These are phyloP conservation scores for Chaetomidium leptoderma DNA, from an alignment of 495 filamentous ascomycete species.

Conservation along the genomic window DNA sequence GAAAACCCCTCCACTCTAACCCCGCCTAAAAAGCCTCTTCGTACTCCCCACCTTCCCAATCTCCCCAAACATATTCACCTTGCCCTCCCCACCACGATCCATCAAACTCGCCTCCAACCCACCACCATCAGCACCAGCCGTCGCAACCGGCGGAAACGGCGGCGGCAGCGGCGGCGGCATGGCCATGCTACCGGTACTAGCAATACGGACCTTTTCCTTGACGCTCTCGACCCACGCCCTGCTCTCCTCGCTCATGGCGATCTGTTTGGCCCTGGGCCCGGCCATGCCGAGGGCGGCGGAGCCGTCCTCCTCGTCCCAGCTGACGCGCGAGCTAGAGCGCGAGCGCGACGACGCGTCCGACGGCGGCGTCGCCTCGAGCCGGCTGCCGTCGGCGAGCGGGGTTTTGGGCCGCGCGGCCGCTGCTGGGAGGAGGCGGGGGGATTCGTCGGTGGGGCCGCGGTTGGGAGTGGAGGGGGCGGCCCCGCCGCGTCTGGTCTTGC, in stretches of 20 bases:
- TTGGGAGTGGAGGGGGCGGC: not conserved
- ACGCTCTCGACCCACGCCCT: constrained; percentile 69
- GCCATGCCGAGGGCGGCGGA: constrained; percentile 52
- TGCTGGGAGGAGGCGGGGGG: not conserved
- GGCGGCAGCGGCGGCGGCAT: constrained; percentile 19
- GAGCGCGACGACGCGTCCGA: constrained; percentile 30
- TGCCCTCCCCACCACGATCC: constrained; percentile 15
- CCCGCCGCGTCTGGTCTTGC: constrained; percentile 41
- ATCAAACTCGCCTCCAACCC: constrained; percentile 15
- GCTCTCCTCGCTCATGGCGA: constrained; percentile 59
- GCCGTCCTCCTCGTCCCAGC: constrained; percentile 53
- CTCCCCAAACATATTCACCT: constrained; percentile 44
- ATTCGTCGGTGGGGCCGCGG: not conserved
- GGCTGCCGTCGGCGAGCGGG: constrained; percentile 27
- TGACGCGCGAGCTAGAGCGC: constrained; percentile 5
- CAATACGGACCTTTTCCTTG: constrained; percentile 59
- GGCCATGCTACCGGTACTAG: constrained; percentile 43
- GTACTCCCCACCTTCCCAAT: constrained; percentile 54
- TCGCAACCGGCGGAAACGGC: not conserved
- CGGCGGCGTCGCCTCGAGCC: constrained; percentile 25
- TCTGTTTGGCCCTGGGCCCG: constrained; percentile 55
- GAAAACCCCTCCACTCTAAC: not conserved
- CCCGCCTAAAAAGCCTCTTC: constrained; percentile 50
- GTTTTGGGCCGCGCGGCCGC: constrained; percentile 34
- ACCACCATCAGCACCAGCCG: not conserved